Conservation (phyloP, 768 basidiomycete species). For the Pilatotrama ljubarskyi region DNA sequence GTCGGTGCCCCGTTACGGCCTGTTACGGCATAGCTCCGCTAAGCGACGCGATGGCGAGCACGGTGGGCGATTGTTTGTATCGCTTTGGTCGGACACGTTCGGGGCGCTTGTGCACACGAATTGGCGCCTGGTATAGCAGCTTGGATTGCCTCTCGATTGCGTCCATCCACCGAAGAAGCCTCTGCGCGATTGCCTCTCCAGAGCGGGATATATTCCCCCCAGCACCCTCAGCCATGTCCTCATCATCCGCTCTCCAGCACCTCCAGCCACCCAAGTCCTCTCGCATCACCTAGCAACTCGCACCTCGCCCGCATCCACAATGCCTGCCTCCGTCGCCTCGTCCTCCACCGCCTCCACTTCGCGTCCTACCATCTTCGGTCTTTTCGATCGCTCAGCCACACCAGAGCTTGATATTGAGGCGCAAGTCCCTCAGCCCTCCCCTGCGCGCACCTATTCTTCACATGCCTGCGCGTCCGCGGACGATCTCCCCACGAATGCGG, state of each 20-base stretch:
- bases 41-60: neutral
- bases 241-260: constrained; percentile 1
- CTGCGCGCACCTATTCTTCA: constrained; percentile 4
- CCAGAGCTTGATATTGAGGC: constrained; percentile 9
- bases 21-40: neutral
- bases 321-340: neutral
- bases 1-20: neutral
- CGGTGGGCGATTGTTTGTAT: constrained; percentile 8
- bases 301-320: neutral
- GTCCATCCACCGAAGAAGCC: neutral
- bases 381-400: constrained; percentile 5
- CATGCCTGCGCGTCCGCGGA: constrained; percentile 4
- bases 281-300: constrained; percentile 2
- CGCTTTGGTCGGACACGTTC: neutral
- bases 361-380: constrained; percentile 8
- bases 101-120: neutral
- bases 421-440: neutral
- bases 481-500: constrained; percentile 8
- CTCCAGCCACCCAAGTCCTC: neutral
- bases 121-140: no score
- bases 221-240: neutral
- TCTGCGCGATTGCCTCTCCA: neutral
- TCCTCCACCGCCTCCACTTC: constrained; percentile 1
- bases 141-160: neutral
- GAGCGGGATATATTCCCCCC: neutral